Percentiles rank a stretch among this genome's conserved stretches.
Evolutionary conservation across 202 grass and related monocot species (phyloP).

Genomic region (Dendrocalamus latiflorus): DNA sequence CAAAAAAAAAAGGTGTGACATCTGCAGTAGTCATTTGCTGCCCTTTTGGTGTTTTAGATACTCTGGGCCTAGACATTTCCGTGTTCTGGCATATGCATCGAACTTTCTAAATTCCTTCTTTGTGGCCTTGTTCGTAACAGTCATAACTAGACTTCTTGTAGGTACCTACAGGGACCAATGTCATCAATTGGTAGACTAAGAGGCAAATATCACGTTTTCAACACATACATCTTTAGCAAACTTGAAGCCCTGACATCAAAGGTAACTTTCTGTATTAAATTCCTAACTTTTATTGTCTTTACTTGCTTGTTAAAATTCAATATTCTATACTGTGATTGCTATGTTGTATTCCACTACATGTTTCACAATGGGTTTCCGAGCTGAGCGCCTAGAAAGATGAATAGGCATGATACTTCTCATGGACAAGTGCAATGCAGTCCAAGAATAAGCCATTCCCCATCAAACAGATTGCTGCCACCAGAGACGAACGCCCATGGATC

Average conservation of each 20-base stretch:
- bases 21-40: background rate
- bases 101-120: background rate
- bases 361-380: background rate
- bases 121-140: background rate
- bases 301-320: slow-evolving; percentile 2
- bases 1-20: background rate
- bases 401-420: background rate
- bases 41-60: background rate
- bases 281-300: slow-evolving; percentile 8
- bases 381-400: background rate
- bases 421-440: background rate
- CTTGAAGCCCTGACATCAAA: slow-evolving; percentile 59
- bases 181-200: slow-evolving; percentile 44
- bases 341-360: background rate
- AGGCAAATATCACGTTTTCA: slow-evolving; percentile 76
- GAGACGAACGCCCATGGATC: background rate
- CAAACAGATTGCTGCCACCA: background rate
- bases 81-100: background rate
- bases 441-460: background rate
- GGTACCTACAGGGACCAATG: slow-evolving; percentile 59
- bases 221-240: slow-evolving; percentile 95
- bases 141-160: slow-evolving; percentile 42
- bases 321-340: background rate
- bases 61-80: background rate
- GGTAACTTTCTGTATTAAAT: slow-evolving; percentile 48